phyloP scores from a whole-genome alignment of 1,284 basidiomycete genomes.

The Crucibulum cyathiforme region DNA sequence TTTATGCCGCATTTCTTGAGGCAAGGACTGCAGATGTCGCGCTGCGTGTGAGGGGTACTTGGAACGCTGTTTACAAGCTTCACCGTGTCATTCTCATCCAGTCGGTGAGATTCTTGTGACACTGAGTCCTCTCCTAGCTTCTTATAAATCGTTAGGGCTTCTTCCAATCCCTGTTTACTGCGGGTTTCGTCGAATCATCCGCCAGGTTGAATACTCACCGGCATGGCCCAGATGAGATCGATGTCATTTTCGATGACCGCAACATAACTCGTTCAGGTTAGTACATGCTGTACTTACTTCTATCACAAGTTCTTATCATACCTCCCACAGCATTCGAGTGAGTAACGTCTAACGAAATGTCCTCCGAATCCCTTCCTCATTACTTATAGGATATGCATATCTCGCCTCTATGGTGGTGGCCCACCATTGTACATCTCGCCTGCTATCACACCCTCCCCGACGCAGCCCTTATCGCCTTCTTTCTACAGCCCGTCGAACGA shows the following conservation, averaged over 20 bases:
- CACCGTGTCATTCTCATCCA: constrained; percentile 88
- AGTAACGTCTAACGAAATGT: constrained; percentile 12
- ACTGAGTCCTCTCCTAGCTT: not conserved
- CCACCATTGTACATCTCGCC: constrained; percentile 74
- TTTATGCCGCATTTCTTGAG: constrained; percentile 77
- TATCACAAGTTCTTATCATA: not conserved
- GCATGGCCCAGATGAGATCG: constrained; percentile 51
- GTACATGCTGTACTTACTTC: constrained; percentile 22
- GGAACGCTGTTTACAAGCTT: constrained; percentile 78
- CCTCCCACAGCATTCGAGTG: constrained; percentile 66
- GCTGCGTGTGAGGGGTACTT: constrained; percentile 71
- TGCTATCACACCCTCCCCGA: constrained; percentile 67
- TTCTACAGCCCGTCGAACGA: constrained; percentile 49
- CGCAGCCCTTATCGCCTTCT: constrained; percentile 72
- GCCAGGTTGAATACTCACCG: constrained; percentile 29
- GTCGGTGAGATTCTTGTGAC: constrained; percentile 55
- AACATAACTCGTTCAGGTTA: constrained; percentile 86
- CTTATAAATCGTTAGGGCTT: constrained; percentile 63
- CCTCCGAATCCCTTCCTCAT: constrained; percentile 11
- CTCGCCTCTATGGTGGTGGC: constrained; percentile 86
- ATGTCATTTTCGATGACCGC: constrained; percentile 80
- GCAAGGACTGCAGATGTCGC: constrained; percentile 79
- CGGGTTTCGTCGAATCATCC: constrained; percentile 76
- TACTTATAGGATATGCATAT: constrained; percentile 73
- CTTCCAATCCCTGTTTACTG: constrained; percentile 84